phyloP scores from a whole-genome alignment of 345 rosid species.

The Populus deltoides region DNA sequence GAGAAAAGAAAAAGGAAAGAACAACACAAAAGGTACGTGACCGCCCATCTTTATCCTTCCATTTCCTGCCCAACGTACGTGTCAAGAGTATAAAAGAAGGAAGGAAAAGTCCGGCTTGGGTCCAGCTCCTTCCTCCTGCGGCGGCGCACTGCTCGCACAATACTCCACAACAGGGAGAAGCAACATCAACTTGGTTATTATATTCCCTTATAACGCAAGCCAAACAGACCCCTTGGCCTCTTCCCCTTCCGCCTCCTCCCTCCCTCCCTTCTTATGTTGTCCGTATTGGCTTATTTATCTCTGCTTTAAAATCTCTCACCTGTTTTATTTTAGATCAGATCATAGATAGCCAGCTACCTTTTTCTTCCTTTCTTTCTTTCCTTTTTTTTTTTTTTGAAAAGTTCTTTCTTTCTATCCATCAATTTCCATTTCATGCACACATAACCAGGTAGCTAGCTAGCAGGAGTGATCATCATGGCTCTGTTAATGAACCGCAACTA shows the following conservation, averaged over 20 bases:
- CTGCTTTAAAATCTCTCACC: background rate
- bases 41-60: background rate
- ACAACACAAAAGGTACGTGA: constrained; percentile 27
- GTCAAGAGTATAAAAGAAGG: background rate
- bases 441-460: background rate
- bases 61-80: constrained; percentile 3
- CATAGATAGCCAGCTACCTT: background rate
- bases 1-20: background rate
- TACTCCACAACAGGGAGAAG: background rate
- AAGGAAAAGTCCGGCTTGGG: background rate
- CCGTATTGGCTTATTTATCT: background rate
- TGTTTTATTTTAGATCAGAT: background rate
- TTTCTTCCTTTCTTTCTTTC: background rate
- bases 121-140: background rate
- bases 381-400: background rate
- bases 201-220: background rate
- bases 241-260: background rate
- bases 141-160: constrained; percentile 17
- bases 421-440: background rate
- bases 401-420: too few relatives aligned
- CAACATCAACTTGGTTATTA: background rate
- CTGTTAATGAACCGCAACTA: background rate
- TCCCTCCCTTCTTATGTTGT: background rate
- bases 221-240: background rate
- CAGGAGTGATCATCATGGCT: background rate